Percentiles rank a stretch among this genome's conserved stretches.
Evolutionary conservation across 352 stramenopile species (phyloP).

Genomic region (Blastocystis sp.): DNA sequence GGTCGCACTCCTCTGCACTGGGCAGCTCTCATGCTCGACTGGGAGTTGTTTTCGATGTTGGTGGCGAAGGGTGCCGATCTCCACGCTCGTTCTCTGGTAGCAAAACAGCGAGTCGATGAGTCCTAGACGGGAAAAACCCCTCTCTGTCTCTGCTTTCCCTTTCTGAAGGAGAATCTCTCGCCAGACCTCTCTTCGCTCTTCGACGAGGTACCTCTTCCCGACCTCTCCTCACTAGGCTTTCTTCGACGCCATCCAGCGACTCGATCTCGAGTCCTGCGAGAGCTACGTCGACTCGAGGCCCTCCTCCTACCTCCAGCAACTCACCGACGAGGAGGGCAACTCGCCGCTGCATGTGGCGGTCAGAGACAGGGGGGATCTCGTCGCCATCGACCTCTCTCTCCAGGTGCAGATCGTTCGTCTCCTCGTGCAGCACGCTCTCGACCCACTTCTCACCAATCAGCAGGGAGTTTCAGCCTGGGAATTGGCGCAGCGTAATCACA

Average conservation of each 20-base stretch:
- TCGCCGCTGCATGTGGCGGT: constrained; percentile 14
- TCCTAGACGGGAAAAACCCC: constrained; percentile 28
- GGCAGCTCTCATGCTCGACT: constrained; percentile 28
- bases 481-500: not conserved
- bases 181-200: not conserved
- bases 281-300: not conserved
- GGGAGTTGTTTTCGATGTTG: not conserved
- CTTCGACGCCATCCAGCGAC: constrained; percentile 36
- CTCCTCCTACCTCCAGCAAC: not conserved
- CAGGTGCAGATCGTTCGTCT: constrained; percentile 10
- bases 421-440: not conserved
- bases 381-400: not conserved
- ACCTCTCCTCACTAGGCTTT: not conserved
- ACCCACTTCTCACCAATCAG: not conserved
- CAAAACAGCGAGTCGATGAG: not conserved
- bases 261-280: constrained; percentile 14
- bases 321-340: constrained; percentile 12
- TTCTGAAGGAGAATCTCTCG: not conserved
- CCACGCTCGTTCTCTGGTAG: not conserved
- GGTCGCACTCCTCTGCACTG: constrained; percentile 39
- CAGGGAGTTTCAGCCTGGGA: not conserved
- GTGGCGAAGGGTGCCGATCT: not conserved
- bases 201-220: not conserved
- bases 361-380: not conserved
- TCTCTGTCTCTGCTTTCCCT: constrained; percentile 28